Evolutionary conservation across 805 yeast species (phyloP).

Genomic region (Hanseniaspora jakobsenii): DNA sequence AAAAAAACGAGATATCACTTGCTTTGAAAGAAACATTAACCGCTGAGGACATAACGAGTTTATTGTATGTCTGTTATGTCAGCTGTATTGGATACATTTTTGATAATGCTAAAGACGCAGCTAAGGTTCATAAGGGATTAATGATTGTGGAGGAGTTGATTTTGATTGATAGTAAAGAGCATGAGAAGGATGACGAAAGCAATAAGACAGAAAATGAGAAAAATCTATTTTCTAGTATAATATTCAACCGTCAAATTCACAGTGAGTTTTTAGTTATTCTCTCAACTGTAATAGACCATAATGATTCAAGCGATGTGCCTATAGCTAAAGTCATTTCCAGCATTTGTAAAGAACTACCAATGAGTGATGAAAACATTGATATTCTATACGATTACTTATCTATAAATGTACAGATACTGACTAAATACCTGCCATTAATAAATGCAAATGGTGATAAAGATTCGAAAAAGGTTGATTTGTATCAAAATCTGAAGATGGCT

Average conservation of each 20-base stretch:
- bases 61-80: constrained; percentile 70
- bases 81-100: constrained; percentile 69
- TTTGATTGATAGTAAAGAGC: neutral
- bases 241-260: constrained; percentile 32
- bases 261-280: constrained; percentile 64
- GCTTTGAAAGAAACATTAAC: constrained; percentile 38
- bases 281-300: constrained; percentile 54
- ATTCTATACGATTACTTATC: constrained; percentile 73
- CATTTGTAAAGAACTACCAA: constrained; percentile 22
- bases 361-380: constrained; percentile 47
- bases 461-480: too few relatives aligned
- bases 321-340: constrained; percentile 39
- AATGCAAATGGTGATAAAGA: constrained; percentile 31
- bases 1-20: constrained; percentile 24
- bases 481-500: constrained; percentile 17
- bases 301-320: constrained; percentile 40
- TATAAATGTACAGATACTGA: constrained; percentile 51
- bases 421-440: constrained; percentile 48
- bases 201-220: too few relatives aligned
- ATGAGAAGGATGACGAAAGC: too few relatives aligned
- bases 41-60: constrained; percentile 43
- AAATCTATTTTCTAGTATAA: neutral
- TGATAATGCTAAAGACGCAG: constrained; percentile 26
- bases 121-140: constrained; percentile 19
- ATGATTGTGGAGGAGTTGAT: neutral